Evolutionary conservation across 2,329 filamentous ascomycete genomes (phyloP).

Genomic region (Cytospora leucostoma): DNA sequence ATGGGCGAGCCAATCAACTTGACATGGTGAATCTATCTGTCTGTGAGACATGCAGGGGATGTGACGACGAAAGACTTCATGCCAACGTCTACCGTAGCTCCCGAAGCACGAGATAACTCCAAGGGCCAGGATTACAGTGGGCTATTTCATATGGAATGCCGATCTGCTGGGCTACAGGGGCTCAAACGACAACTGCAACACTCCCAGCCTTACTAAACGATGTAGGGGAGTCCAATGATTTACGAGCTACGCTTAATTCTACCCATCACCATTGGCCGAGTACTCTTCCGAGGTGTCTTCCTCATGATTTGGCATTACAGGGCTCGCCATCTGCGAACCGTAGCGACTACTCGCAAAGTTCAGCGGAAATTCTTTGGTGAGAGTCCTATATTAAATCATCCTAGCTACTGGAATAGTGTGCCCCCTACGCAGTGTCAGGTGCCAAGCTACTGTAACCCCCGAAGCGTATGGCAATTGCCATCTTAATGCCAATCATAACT

Average conservation of each 20-base stretch:
- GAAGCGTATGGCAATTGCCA: conserved; percentile 9
- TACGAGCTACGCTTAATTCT: no score
- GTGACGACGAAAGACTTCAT: background rate
- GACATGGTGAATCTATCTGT: background rate
- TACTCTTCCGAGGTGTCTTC: no score
- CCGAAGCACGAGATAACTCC: background rate
- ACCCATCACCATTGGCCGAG: no score
- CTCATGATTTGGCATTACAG: background rate
- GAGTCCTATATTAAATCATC: conserved; percentile 6
- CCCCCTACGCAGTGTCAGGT: background rate
- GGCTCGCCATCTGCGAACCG: background rate
- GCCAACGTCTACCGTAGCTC: background rate
- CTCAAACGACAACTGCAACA: no score
- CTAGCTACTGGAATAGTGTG: conserved; percentile 1
- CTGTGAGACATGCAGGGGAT: background rate
- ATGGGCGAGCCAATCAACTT: conserved; percentile 15
- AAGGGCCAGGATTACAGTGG: background rate
- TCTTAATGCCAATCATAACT: background rate
- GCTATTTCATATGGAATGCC: no score
- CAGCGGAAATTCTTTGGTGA: background rate
- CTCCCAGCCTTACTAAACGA: no score
- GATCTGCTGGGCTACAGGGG: no score
- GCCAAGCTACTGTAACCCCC: background rate
- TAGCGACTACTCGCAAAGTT: background rate
- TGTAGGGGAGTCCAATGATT: no score